A percentile compares a stretch with the other conserved stretches of the same genome.
phyloP scores from a whole-genome alignment of 352 stramenopile genomes.

The Pythium chondricola region DNA sequence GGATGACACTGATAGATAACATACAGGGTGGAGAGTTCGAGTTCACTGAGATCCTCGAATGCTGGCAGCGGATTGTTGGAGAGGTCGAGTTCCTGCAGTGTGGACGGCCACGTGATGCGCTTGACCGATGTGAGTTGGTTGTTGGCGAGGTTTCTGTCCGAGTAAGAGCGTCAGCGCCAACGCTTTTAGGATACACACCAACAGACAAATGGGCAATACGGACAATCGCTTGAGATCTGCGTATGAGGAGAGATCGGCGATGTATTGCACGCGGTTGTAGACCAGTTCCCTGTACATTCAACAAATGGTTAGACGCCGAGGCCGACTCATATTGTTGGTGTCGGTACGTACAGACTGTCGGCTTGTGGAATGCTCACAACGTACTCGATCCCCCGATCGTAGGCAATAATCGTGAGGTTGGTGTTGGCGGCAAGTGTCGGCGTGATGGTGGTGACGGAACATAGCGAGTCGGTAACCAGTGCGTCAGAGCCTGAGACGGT shows the following conservation, averaged over 20 bases:
- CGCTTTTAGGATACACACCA: slow-evolving; percentile 2
- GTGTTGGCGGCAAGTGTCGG: slow-evolving; percentile 17
- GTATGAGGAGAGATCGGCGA: slow-evolving; percentile 7
- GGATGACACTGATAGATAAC: not conserved
- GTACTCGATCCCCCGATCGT: slow-evolving; percentile 34
- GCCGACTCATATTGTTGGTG: too few species aligned
- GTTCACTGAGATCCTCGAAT: slow-evolving; percentile 1
- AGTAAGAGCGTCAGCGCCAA: too few species aligned
- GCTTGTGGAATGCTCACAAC: slow-evolving; percentile 43
- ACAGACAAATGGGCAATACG: not conserved
- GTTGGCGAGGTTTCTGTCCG: too few species aligned
- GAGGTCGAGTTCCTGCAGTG: slow-evolving; percentile 11
- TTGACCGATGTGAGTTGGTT: slow-evolving; percentile 10
- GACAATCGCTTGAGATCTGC: slow-evolving; percentile 9
- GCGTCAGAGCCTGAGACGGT: slow-evolving; percentile 19
- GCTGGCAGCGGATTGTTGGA: slow-evolving; percentile 6
- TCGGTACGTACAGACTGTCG: slow-evolving; percentile 14
- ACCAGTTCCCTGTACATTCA: too few species aligned
- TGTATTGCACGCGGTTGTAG: slow-evolving; percentile 3
- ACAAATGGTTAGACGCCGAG: too few species aligned
- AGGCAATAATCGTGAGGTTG: slow-evolving; percentile 31
- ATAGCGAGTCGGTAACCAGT: slow-evolving; percentile 31
- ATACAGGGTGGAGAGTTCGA: slow-evolving; percentile 11
- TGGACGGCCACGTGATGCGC: slow-evolving; percentile 3
- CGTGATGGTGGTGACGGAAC: slow-evolving; percentile 22